Base-by-base conservation (phyloP, 306 rosid species). In the Potentilla sterilis region DNA sequence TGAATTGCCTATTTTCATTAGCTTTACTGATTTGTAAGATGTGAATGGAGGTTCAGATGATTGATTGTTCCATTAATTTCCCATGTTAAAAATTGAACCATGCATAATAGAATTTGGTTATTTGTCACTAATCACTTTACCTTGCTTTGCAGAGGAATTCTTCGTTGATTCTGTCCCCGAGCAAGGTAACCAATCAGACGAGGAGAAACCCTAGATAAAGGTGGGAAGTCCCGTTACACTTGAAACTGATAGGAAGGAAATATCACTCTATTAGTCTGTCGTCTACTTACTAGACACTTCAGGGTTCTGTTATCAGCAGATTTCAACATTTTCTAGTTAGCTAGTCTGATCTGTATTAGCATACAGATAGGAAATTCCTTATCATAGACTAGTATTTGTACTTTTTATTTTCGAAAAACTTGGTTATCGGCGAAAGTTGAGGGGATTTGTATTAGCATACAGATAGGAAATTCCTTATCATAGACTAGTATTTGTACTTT, bases 91-190 rank as follows among this genome's bases (percentile, higher is more conserved):
- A 44, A 7, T 16, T 43, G 66, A 28, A 57, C 13, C 35, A 34
- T 69, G 7, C 37, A 22, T 22, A 8, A 12, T 28, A 12, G 18
- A 44, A 64, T 41, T 47, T 41, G 48, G 74, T 70, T 37, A 69
- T 76, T 49, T 61, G 10, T 73, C 55, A 51, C 67, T 58, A 61
- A 76, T 37, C n/a, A 58, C 75, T 68, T 62, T 43, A 11, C 75
- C 70, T 82, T 41, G 51, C 88, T 83, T 79, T 97, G 97, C 91
- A 85, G 99, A 90, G 85, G 99, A 96, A 86, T 96, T 90, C 92
- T 92, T 96, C 81, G 99, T 86, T 58, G 94, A 90, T 81, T 89
- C 99, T 47, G 88, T 85, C n/a, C 89, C 92, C 2, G 98, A 89
- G 42, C 97, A 90, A 13, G 89, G 89, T 81, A 86, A 90, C 52